Base-by-base conservation (phyloP, 352 stramenopile species). In the Phytophthora sp. region DNA sequence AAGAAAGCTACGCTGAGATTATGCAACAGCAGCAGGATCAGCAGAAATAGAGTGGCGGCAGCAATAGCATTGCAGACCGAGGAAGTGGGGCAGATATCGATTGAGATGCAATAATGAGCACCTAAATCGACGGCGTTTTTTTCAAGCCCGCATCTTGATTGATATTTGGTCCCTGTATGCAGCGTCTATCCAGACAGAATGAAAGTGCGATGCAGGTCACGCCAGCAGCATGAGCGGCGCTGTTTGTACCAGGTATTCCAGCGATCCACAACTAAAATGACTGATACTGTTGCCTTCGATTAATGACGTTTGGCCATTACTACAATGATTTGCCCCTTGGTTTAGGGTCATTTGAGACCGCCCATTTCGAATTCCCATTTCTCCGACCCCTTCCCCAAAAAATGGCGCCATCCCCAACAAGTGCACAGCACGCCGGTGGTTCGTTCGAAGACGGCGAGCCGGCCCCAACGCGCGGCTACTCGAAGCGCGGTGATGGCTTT, bases 1-100 rank as follows among this genome's bases (percentile, higher is more conserved):
- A 94, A 65, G 90, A 97, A 67, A 93, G 86, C 65, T 94, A 96
- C 56, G 80, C 86, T 33, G 86, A 95, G 51, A 93, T 93, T 62
- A 93, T 93, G 86, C 73, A 93, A 69, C 80, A 91, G 69, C 84
- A 95, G 69, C 71, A 95, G 64, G 68, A 89, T 24, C 73, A 89
- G 55, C 73, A 83, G 79, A 84, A 90, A 59, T 78, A 78, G 66
- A 76, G n/a, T n/a, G 18, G 20, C 39, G 20, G 23, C 29, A 13
- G n/a, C 35, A 47, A 3, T 45, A n/a, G n/a, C n/a, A n/a, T n/a
- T n/a, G n/a, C n/a, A n/a, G n/a, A n/a, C n/a, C n/a, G 15, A 24
- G 42, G 1, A 16, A 21, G 29, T 12, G 29, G 29, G 29, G 13
- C 4, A n/a, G n/a, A n/a, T n/a, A n/a, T n/a, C n/a, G n/a, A n/a